These are phyloP conservation scores for Dictyostelium capitatum DNA, from an alignment of 78 protist genomes.

Conservation along the genomic window DNA sequence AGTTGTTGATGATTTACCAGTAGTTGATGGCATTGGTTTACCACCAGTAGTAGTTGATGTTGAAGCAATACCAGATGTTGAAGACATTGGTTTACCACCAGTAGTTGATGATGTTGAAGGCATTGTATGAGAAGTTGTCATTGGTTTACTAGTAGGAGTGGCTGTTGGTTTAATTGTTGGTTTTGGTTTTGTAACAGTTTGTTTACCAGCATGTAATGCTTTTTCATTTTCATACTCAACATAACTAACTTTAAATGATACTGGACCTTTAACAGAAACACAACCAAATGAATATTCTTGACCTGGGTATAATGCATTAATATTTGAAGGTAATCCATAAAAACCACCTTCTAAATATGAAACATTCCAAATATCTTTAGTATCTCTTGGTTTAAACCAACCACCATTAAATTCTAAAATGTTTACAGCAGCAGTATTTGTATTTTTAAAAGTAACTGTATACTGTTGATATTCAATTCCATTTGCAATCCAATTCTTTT, in stretches of 20 bases:
- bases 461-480: conserved; percentile 41
- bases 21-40: too few species aligned
- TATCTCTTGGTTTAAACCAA: conserved; percentile 30
- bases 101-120: neutral
- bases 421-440: neutral
- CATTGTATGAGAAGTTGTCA: neutral
- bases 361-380: conserved; percentile 45
- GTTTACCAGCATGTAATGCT: neutral
- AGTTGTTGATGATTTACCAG: too few species aligned
- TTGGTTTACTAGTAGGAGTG: neutral
- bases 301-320: conserved; percentile 14
- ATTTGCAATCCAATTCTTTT: conserved; percentile 8
- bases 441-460: conserved; percentile 36
- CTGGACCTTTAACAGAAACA: conserved; percentile 41
- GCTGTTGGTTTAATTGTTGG: neutral
- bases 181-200: neutral
- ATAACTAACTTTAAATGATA: conserved; percentile 36
- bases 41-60: too few species aligned
- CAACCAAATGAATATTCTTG: conserved; percentile 36
- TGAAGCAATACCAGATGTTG: too few species aligned
- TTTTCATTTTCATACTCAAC: conserved; percentile 47
- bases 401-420: conserved; percentile 10
- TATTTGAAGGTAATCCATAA: conserved; percentile 9
- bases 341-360: neutral
- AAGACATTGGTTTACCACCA: too few species aligned